Conservation (phyloP, 1,284 basidiomycete species). For the Moniliophthora roreri region DNA sequence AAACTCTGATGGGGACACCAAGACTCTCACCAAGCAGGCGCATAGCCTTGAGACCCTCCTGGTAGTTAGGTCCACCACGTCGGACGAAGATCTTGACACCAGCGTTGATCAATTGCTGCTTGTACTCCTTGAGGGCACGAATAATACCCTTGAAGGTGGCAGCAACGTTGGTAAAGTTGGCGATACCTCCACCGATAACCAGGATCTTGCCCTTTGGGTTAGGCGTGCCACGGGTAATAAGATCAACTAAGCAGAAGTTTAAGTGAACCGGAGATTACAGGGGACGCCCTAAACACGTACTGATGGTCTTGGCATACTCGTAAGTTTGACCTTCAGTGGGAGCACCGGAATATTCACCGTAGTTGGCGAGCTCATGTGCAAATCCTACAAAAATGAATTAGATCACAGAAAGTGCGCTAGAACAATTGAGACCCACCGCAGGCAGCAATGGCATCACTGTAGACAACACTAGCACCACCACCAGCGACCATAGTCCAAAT, state of each 20-base stretch:
- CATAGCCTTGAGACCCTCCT: conserved; percentile 93
- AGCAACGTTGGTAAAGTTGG: conserved; percentile 99
- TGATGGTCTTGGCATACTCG: conserved; percentile 98
- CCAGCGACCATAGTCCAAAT: conserved; percentile 99
- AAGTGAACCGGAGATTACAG: background rate
- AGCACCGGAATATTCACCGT: conserved; percentile 99
- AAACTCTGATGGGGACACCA: conserved; percentile 96
- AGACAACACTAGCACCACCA: conserved; percentile 74
- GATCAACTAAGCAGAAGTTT: conserved; percentile 58
- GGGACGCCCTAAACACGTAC: conserved; percentile 40
- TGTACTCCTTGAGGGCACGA: conserved; percentile 93
- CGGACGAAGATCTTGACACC: conserved; percentile 94
- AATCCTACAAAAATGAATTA: conserved; percentile 97
- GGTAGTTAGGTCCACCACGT: conserved; percentile 99
- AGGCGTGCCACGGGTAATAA: conserved; percentile 90
- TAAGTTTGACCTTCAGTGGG: conserved; percentile 98
- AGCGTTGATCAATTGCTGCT: conserved; percentile 82
- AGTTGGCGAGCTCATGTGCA: conserved; percentile 98
- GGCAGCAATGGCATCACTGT: conserved; percentile 88
- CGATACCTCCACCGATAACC: conserved; percentile 99
- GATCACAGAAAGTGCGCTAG: conserved; percentile 86
- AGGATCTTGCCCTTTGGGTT: conserved; percentile 92
- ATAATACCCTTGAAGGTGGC: conserved; percentile 99
- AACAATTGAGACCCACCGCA: conserved; percentile 48
- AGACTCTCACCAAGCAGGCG: conserved; percentile 96